A percentile compares a stretch with the other conserved stretches of the same genome.
Evolutionary conservation across 164 flowering plant genomes (phyloP).

Genomic region (Dillenia suffruticosa): DNA sequence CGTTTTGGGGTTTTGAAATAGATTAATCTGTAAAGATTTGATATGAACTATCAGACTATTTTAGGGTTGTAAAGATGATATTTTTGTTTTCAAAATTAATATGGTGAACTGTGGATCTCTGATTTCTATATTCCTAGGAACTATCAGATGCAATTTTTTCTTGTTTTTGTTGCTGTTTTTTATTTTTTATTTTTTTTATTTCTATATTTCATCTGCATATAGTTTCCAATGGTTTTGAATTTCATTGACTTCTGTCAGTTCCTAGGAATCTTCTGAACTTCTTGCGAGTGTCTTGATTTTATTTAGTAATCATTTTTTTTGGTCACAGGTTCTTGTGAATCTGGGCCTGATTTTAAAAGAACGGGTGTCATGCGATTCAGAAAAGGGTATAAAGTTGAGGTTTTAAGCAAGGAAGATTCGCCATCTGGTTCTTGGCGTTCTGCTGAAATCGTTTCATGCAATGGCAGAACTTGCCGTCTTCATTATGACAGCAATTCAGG

Average conservation of each 20-base stretch:
- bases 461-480: constrained; percentile 62
- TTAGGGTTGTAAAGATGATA: no score
- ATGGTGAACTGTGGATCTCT: no score
- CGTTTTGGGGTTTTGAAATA: no score
- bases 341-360: constrained; percentile 1
- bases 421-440: constrained; percentile 70
- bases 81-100: no score
- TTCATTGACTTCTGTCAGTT: not conserved
- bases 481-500: constrained; percentile 34
- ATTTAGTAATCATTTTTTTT: not conserved
- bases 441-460: constrained; percentile 62
- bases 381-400: constrained; percentile 71
- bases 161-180: no score
- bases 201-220: no score
- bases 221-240: not conserved
- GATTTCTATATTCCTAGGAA: no score
- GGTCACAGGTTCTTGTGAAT: constrained; percentile 6
- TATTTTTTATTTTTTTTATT: no score
- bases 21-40: no score
- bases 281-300: no score
- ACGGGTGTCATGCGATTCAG: constrained; percentile 50
- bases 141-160: no score
- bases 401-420: constrained; percentile 43
- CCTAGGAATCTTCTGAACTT: not conserved
- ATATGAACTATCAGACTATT: no score